A percentile compares a stretch with the other conserved stretches of the same genome.
These are phyloP conservation scores for Metschnikowia dekortorum DNA, from an alignment of 805 yeast species.

Conservation along the genomic window DNA sequence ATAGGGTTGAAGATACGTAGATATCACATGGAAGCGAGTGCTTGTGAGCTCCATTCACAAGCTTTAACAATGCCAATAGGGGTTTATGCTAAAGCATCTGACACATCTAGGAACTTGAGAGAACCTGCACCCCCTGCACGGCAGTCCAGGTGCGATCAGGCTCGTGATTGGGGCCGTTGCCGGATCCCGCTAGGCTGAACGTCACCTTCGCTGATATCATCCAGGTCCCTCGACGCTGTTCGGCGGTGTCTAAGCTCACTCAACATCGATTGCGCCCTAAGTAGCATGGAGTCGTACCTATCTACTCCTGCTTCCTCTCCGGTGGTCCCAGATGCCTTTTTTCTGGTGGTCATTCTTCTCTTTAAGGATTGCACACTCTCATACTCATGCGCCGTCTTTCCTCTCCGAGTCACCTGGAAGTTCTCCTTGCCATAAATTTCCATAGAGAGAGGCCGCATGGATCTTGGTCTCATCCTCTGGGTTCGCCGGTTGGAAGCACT, in stretches of 20 bases:
- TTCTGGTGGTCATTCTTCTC: constrained; percentile 35
- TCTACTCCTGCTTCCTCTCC: constrained; percentile 4
- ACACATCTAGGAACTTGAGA: not conserved
- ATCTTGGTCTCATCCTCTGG: not conserved
- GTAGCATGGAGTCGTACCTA: constrained; percentile 20
- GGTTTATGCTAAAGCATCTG: not conserved
- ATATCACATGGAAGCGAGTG: too few relatives aligned
- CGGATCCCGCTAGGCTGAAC: not conserved
- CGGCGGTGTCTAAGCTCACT: constrained; percentile 24
- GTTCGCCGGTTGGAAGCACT: not conserved
- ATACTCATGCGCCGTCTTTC: constrained; percentile 17
- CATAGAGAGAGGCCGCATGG: constrained; percentile 3
- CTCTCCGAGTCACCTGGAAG: constrained; percentile 2
- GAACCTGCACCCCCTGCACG: not conserved
- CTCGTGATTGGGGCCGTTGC: constrained; percentile 2
- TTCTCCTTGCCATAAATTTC: constrained; percentile 4
- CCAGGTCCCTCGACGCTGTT: constrained; percentile 1
- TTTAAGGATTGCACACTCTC: constrained; percentile 37
- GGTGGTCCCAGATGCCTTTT: constrained; percentile 21
- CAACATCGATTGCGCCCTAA: constrained; percentile 40
- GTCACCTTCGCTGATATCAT: not conserved
- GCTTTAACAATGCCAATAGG: too few relatives aligned
- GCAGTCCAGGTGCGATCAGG: not conserved
- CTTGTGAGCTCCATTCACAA: too few relatives aligned
- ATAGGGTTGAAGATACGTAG: too few relatives aligned